Evolutionary conservation across 768 basidiomycete genomes (phyloP).

Genomic region (Russula griseocarnosa): DNA sequence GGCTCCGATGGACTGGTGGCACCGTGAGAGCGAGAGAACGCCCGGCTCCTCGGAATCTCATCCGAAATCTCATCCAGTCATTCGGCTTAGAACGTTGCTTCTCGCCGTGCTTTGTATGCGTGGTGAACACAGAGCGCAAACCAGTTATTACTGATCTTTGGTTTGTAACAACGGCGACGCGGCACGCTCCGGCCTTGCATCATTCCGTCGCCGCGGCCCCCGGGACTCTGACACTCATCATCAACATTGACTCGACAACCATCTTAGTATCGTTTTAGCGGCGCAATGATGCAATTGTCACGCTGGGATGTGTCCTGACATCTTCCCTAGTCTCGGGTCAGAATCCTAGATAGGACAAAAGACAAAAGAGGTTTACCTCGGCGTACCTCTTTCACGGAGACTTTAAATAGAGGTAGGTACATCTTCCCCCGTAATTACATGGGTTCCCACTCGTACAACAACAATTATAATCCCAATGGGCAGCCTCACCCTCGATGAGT

Average conservation of each 20-base stretch:
- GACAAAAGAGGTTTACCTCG: background rate
- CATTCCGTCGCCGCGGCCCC: background rate
- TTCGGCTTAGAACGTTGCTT: background rate
- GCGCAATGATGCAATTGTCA: constrained; percentile 1
- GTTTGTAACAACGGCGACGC: no score
- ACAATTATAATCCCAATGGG: background rate
- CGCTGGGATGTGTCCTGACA: background rate
- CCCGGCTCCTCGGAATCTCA: no score
- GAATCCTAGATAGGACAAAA: no score
- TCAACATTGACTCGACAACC: no score
- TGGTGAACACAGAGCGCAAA: background rate
- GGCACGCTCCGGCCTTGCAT: background rate
- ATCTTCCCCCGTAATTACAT: background rate
- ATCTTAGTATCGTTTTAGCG: background rate
- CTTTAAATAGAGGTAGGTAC: background rate
- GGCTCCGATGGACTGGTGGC: background rate
- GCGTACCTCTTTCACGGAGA: background rate
- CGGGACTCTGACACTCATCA: no score
- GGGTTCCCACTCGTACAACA: background rate
- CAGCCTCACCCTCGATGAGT: background rate
- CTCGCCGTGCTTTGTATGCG: background rate
- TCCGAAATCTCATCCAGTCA: no score
- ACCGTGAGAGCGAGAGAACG: background rate
- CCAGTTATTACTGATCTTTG: no score
- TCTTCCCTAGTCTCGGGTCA: background rate